phyloP scores from a whole-genome alignment of 805 yeast species.

The Barnettozyma botsteinii region DNA sequence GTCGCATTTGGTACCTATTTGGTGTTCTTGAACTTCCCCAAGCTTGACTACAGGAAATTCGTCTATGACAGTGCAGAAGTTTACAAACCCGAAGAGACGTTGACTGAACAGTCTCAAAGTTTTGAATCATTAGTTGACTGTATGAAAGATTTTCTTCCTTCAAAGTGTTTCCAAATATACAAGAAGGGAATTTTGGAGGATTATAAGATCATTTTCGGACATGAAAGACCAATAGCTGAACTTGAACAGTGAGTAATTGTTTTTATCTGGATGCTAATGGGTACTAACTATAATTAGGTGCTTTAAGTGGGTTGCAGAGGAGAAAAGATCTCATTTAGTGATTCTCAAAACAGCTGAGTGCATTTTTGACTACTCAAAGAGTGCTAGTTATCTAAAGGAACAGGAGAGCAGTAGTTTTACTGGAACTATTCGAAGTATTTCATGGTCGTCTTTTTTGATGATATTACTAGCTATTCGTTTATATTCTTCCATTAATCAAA shows the following conservation, averaged over 20 bases:
- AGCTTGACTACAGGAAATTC: neutral
- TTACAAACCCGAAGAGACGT: slow-evolving; percentile 1
- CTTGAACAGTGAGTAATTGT: slow-evolving; percentile 5
- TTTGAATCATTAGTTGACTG: slow-evolving; percentile 12
- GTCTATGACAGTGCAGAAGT: neutral
- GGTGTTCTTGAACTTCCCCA: neutral
- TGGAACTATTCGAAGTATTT: neutral
- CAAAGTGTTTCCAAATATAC: slow-evolving; percentile 11
- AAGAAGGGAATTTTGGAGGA: slow-evolving; percentile 8
- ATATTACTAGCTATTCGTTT: neutral
- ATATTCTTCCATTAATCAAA: neutral
- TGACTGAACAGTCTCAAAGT: slow-evolving; percentile 6
- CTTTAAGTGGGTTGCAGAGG: slow-evolving; percentile 7
- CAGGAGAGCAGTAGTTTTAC: neutral
- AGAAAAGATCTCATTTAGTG: slow-evolving; percentile 5
- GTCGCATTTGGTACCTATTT: neutral
- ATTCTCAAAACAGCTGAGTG: slow-evolving; percentile 10
- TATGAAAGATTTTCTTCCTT: slow-evolving; percentile 7
- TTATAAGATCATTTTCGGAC: neutral
- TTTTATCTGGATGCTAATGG: too few species aligned
- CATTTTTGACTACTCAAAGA: neutral
- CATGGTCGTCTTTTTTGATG: neutral
- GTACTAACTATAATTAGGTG: slow-evolving; percentile 10
- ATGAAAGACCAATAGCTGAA: neutral
- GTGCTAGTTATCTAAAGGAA: neutral